phyloP scores from a whole-genome alignment of 768 basidiomycete genomes.

The Mycena rosella region DNA sequence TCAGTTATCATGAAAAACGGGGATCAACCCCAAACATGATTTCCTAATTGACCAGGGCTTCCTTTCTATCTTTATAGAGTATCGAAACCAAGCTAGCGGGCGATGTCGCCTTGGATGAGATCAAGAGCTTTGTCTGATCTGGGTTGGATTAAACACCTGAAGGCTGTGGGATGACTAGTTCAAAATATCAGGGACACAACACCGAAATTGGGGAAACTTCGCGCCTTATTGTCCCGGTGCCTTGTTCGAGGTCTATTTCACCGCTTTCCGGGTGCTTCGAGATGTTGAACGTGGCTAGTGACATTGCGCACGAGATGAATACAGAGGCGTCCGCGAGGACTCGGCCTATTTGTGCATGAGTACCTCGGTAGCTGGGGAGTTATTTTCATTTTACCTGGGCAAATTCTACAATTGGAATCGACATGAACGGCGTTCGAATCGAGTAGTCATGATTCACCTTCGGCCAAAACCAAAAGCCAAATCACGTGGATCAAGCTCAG shows the following conservation, averaged over 20 bases:
- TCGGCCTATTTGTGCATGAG: slow-evolving; percentile 41
- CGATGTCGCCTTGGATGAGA: slow-evolving; percentile 43
- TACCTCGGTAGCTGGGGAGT: slow-evolving; percentile 17
- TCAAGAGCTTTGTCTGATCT: slow-evolving; percentile 54
- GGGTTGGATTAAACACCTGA: slow-evolving; percentile 55
- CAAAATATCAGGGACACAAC: neutral
- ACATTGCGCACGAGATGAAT: slow-evolving; percentile 55
- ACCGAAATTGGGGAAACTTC: neutral
- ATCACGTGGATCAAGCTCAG: slow-evolving; percentile 58
- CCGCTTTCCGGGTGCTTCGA: slow-evolving; percentile 44
- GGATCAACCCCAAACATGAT: no score
- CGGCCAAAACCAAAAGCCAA: slow-evolving; percentile 69
- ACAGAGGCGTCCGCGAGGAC: slow-evolving; percentile 58
- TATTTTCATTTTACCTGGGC: neutral
- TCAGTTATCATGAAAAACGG: no score
- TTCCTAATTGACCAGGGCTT: no score
- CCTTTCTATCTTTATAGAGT: no score
- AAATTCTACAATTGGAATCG: neutral
- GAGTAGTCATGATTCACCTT: slow-evolving; percentile 45
- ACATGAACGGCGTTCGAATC: slow-evolving; percentile 6
- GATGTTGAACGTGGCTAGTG: slow-evolving; percentile 58
- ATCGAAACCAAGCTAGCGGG: neutral
- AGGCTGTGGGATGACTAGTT: slow-evolving; percentile 56
- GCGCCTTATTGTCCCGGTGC: slow-evolving; percentile 62
- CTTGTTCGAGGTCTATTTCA: slow-evolving; percentile 55